phyloP scores from a whole-genome alignment of 148 eudicot genomes.

The Salicornia ramosissima region DNA sequence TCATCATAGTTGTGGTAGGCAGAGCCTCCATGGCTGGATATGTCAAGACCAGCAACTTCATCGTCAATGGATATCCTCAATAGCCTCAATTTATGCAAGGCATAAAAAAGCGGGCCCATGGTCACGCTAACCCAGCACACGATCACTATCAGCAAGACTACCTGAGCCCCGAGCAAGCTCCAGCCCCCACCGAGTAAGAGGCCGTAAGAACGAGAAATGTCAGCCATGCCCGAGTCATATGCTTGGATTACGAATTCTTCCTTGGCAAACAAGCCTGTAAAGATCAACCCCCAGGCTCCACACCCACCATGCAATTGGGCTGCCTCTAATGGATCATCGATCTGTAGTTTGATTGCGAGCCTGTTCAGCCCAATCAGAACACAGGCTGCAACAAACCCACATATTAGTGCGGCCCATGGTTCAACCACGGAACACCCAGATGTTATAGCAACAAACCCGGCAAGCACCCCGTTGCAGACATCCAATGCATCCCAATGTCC shows the following conservation, averaged over 20 bases:
- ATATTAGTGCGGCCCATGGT: slow-evolving; percentile 29
- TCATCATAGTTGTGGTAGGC: slow-evolving; percentile 40
- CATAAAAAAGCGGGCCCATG: slow-evolving; percentile 66
- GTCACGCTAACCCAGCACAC: slow-evolving; percentile 62
- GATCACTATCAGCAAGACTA: slow-evolving; percentile 44
- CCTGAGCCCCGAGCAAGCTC: slow-evolving; percentile 59
- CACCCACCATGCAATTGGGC: slow-evolving; percentile 74
- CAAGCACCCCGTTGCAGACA: slow-evolving; percentile 70
- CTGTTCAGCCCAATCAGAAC: slow-evolving; percentile 60
- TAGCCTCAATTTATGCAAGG: slow-evolving; percentile 42
- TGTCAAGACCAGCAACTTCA: slow-evolving; percentile 68
- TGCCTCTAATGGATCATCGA: slow-evolving; percentile 69
- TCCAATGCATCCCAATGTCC: slow-evolving; percentile 78
- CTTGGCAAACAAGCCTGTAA: slow-evolving; percentile 67
- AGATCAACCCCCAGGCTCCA: slow-evolving; percentile 76
- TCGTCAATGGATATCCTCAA: slow-evolving; percentile 58
- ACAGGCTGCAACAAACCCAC: slow-evolving; percentile 36
- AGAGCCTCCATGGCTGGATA: slow-evolving; percentile 76
- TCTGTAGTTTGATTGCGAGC: slow-evolving; percentile 37
- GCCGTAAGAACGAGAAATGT: slow-evolving; percentile 45
- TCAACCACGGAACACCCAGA: slow-evolving; percentile 28
- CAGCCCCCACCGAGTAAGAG: slow-evolving; percentile 68
- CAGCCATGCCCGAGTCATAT: slow-evolving; percentile 44
- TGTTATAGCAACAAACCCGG: slow-evolving; percentile 62
- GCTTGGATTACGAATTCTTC: slow-evolving; percentile 57